Evolutionary conservation across 805 yeast species (phyloP).

Genomic region (Pichia nakasei): DNA sequence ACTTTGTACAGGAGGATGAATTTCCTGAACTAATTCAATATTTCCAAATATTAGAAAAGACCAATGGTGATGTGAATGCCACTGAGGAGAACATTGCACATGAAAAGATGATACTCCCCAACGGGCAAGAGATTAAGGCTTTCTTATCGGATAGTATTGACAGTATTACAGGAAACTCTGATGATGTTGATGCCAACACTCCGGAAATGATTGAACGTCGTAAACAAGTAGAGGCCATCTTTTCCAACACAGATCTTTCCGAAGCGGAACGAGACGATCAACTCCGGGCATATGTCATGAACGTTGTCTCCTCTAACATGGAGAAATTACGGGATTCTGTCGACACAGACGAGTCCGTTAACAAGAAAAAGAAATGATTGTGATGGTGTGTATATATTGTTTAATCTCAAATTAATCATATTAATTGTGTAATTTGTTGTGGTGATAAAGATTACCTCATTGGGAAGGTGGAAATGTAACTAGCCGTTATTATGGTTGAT

Average conservation of each 20-base stretch:
- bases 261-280: slow-evolving; percentile 80
- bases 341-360: too few species aligned
- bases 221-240: slow-evolving; percentile 55
- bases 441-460: too few species aligned
- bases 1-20: slow-evolving; percentile 78
- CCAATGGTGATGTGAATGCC: not conserved
- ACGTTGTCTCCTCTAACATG: slow-evolving; percentile 46
- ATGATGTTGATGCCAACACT: slow-evolving; percentile 24
- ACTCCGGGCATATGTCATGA: slow-evolving; percentile 56
- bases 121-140: slow-evolving; percentile 44
- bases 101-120: slow-evolving; percentile 19
- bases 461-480: too few species aligned
- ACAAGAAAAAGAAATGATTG: too few species aligned
- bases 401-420: too few species aligned
- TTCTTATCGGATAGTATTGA: slow-evolving; percentile 31
- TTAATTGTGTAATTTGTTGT: too few species aligned
- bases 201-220: slow-evolving; percentile 49
- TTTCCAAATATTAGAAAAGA: slow-evolving; percentile 24
- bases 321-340: slow-evolving; percentile 13
- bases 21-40: slow-evolving; percentile 69
- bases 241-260: slow-evolving; percentile 28
- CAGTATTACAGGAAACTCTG: not conserved
- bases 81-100: not conserved
- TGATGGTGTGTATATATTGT: too few species aligned
- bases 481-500: too few species aligned